These are phyloP conservation scores for Tylopilus sp. DNA, from an alignment of 768 basidiomycete species.

Conservation along the genomic window DNA sequence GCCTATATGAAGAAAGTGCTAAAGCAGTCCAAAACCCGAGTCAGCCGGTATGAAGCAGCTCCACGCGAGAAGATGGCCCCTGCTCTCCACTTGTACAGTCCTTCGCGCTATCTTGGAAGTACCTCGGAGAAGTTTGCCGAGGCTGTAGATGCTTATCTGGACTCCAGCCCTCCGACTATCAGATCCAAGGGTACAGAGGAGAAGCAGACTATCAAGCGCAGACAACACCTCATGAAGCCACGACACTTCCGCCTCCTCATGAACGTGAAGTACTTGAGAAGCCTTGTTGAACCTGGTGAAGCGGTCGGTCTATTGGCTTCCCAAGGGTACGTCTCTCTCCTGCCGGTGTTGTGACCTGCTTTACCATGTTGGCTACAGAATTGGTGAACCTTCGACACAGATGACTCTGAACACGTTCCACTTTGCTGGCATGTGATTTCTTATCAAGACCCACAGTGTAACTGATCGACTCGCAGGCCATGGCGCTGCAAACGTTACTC, in stretches of 20 bases:
- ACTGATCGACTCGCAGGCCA: conserved; percentile 58
- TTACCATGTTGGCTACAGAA: conserved; percentile 43
- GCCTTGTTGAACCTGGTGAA: conserved; percentile 94
- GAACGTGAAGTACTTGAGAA: conserved; percentile 90
- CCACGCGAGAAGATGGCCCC: conserved; percentile 67
- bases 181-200: conserved; percentile 39
- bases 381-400: conserved; percentile 98
- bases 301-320: conserved; percentile 97
- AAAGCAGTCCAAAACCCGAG: conserved; percentile 59
- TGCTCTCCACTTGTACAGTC: conserved; percentile 69
- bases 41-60: conserved; percentile 38
- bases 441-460: background rate
- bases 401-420: conserved; percentile 99
- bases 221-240: conserved; percentile 44
- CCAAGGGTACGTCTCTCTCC: conserved; percentile 68
- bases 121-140: conserved; percentile 91
- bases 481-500: conserved; percentile 97
- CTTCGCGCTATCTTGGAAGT: conserved; percentile 77
- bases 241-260: conserved; percentile 77
- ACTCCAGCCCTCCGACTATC: conserved; percentile 62
- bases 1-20: conserved; percentile 88
- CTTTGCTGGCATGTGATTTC: conserved; percentile 72
- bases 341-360: background rate
- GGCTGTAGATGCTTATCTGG: conserved; percentile 74
- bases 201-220: conserved; percentile 39